Evolutionary conservation across 192 early-diverging fungal genomes (phyloP).

Genomic region (Mortierella claussenii): DNA sequence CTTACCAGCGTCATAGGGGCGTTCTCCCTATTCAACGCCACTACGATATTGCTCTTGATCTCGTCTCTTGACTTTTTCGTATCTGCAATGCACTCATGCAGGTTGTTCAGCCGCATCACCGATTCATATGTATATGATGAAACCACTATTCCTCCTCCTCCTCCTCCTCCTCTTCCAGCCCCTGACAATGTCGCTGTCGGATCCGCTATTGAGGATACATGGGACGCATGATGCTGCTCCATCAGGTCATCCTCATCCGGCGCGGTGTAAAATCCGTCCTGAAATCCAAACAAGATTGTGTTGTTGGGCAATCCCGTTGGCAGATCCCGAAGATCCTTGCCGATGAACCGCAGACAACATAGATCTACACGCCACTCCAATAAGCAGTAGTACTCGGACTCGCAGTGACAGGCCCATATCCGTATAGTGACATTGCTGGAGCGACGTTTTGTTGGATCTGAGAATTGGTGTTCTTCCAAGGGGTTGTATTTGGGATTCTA

Average conservation of each 20-base stretch:
- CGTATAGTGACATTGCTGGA: slow-evolving; percentile 14
- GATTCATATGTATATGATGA: slow-evolving; percentile 65
- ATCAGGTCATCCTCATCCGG: slow-evolving; percentile 54
- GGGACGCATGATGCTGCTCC: slow-evolving; percentile 9
- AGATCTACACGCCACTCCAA: slow-evolving; percentile 64
- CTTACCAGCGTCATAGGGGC: slow-evolving; percentile 47
- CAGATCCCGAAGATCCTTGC: slow-evolving; percentile 53
- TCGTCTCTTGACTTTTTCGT: slow-evolving; percentile 55
- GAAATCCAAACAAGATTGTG: slow-evolving; percentile 57
- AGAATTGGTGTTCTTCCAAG: slow-evolving; percentile 33
- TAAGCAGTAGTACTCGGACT: slow-evolving; percentile 31
- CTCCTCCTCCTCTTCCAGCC: neutral
- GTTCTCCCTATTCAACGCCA: slow-evolving; percentile 49
- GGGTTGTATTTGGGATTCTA: slow-evolving; percentile 47
- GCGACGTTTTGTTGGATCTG: slow-evolving; percentile 15
- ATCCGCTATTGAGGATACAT: neutral
- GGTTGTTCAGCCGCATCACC: slow-evolving; percentile 58
- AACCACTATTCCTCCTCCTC: slow-evolving; percentile 18
- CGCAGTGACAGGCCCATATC: slow-evolving; percentile 40
- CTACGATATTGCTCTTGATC: slow-evolving; percentile 54
- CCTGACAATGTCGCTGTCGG: slow-evolving; percentile 2
- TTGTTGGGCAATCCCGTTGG: slow-evolving; percentile 54
- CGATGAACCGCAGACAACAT: slow-evolving; percentile 52
- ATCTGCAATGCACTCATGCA: slow-evolving; percentile 57
- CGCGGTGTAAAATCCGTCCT: slow-evolving; percentile 61